phyloP scores from a whole-genome alignment of 441 rosid genomes.

The Eutrema salsugineum region DNA sequence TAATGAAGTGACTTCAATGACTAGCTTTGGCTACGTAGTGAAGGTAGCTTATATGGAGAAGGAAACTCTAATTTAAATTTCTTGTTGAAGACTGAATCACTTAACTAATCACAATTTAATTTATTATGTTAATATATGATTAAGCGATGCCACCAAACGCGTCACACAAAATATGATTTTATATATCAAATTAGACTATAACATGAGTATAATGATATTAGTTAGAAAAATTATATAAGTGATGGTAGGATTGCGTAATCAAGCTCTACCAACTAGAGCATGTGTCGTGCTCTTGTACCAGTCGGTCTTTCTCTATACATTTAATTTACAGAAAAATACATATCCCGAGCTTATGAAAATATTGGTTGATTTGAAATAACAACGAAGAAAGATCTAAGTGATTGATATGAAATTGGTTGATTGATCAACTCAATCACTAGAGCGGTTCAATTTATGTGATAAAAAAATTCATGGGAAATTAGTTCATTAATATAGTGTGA shows the following conservation, averaged over 20 bases:
- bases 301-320: conserved; percentile 49
- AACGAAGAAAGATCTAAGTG: background rate
- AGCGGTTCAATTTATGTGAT: background rate
- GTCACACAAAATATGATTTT: conserved; percentile 7
- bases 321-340: background rate
- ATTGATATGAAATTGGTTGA: background rate
- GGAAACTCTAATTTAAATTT: conserved; percentile 1
- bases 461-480: background rate
- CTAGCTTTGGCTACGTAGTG: conserved; percentile 33
- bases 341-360: conserved; percentile 1
- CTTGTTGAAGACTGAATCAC: conserved; percentile 25
- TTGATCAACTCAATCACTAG: background rate
- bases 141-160: conserved; percentile 36
- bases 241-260: conserved; percentile 37
- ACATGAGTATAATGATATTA: conserved; percentile 25
- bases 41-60: conserved; percentile 29
- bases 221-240: conserved; percentile 19
- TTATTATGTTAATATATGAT: conserved; percentile 18
- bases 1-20: conserved; percentile 28
- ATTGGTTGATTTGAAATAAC: background rate
- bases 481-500: conserved; percentile 15
- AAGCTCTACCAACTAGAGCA: conserved; percentile 56
- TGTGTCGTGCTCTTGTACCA: conserved; percentile 49
- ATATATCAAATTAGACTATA: conserved; percentile 9
- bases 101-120: conserved; percentile 13